A percentile compares a stretch with the other conserved stretches of the same genome.
These are phyloP conservation scores for Aureobasidium sp. DNA, from an alignment of 2,329 filamentous ascomycete species.

Conservation along the genomic window DNA sequence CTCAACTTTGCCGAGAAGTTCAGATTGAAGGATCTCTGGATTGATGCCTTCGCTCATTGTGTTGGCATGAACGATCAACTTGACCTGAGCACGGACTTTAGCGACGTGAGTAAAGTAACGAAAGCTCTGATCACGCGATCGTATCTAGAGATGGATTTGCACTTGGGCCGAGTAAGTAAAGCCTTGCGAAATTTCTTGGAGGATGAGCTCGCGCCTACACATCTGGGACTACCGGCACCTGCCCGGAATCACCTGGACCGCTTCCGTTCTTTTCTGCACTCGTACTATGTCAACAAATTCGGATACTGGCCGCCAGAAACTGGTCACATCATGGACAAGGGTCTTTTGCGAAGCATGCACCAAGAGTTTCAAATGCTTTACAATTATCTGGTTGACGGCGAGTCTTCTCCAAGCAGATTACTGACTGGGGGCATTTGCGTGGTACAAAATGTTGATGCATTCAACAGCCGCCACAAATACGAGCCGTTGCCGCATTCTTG, in stretches of 20 bases:
- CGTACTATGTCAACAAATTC: constrained; percentile 57
- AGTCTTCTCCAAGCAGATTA: constrained; percentile 30
- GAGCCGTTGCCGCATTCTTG: constrained; percentile 54
- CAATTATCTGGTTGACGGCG: constrained; percentile 61
- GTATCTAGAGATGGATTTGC: constrained; percentile 56
- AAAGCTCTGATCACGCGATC: constrained; percentile 58
- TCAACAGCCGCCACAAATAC: constrained; percentile 55
- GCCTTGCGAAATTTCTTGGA: constrained; percentile 61
- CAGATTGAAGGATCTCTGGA: constrained; percentile 56
- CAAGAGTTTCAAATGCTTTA: constrained; percentile 65
- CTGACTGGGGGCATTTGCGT: constrained; percentile 57
- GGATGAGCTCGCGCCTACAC: constrained; percentile 57
- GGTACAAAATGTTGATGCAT: constrained; percentile 57
- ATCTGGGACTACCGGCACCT: constrained; percentile 55
- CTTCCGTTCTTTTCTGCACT: constrained; percentile 61
- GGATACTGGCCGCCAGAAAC: constrained; percentile 62
- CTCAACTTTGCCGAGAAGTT: constrained; percentile 61
- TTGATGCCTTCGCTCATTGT: constrained; percentile 67
- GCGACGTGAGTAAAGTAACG: constrained; percentile 42
- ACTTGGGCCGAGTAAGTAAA: constrained; percentile 48
- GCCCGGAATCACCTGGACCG: constrained; percentile 61
- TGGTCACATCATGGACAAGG: constrained; percentile 46
- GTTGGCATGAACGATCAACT: constrained; percentile 65
- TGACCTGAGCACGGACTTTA: constrained; percentile 49
- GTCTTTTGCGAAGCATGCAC: constrained; percentile 53